phyloP scores from a whole-genome alignment of 129 eudicot species.

The Flaveria linearis region DNA sequence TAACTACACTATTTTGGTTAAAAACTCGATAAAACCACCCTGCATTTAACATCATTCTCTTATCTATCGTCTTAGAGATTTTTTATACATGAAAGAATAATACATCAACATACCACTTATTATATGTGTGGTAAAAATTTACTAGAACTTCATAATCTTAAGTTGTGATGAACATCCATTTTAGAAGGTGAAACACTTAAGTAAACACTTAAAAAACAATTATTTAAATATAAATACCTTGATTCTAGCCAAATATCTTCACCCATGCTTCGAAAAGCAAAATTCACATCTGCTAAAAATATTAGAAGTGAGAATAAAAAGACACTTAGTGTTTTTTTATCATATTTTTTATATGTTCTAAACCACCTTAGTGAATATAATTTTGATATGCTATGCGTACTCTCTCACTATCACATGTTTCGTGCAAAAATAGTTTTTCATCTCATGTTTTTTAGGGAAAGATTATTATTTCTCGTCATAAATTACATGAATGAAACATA shows the following conservation, averaged over 20 bases:
- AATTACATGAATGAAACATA: no score
- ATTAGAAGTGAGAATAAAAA: no score
- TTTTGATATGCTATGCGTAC: not conserved
- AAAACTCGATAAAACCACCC: not conserved
- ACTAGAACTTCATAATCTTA: not conserved
- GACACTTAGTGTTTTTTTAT: not conserved
- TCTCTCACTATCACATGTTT: not conserved
- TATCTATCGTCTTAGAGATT: not conserved
- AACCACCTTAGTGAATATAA: not conserved
- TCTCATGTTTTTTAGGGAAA: not conserved
- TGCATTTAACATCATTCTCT: not conserved
- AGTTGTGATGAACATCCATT: not conserved
- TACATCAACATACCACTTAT: not conserved
- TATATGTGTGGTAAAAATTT: not conserved
- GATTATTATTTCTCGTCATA: not conserved
- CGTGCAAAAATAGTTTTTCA: not conserved
- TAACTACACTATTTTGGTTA: no score
- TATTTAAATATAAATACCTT: not conserved
- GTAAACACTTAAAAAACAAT: not conserved
- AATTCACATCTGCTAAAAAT: no score
- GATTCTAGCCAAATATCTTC: not conserved
- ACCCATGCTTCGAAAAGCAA: not conserved
- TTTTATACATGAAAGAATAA: not conserved
- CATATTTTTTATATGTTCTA: not conserved
- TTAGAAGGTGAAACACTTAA: not conserved